phyloP scores from a whole-genome alignment of 371 early-diverging fungal genomes.

The Mortierella sp. region DNA sequence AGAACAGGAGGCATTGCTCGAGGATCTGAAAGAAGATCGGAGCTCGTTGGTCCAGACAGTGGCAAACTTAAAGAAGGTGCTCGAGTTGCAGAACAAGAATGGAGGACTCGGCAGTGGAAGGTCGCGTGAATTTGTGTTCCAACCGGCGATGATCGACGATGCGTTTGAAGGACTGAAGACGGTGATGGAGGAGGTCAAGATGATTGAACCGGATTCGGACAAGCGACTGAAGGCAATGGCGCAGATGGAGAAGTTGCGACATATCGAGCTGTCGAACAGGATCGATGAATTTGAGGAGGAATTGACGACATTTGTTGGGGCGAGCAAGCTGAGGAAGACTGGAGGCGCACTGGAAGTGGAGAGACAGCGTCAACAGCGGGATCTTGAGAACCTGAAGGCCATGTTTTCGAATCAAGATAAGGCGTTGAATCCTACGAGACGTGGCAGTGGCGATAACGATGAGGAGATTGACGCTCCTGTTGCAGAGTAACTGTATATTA shows the following conservation, averaged over 20 bases:
- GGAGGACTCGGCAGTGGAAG: slow-evolving; percentile 22
- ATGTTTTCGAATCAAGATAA: slow-evolving; percentile 54
- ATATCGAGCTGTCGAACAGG: slow-evolving; percentile 70
- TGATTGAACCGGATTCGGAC: slow-evolving; percentile 74
- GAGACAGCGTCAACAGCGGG: slow-evolving; percentile 68
- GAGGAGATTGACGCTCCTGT: not conserved
- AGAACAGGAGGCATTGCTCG: slow-evolving; percentile 74
- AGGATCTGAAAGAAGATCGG: slow-evolving; percentile 76
- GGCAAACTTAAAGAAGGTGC: slow-evolving; percentile 67
- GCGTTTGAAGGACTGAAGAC: slow-evolving; percentile 66
- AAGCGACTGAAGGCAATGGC: slow-evolving; percentile 77
- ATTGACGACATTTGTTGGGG: slow-evolving; percentile 71
- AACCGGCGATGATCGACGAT: slow-evolving; percentile 70
- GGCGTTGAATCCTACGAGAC: not conserved
- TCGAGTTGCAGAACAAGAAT: slow-evolving; percentile 64
- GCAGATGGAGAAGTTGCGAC: slow-evolving; percentile 72
- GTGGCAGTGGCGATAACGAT: not conserved
- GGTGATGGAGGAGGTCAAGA: slow-evolving; percentile 75
- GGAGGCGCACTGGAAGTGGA: slow-evolving; percentile 80
- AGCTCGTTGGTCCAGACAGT: slow-evolving; percentile 66
- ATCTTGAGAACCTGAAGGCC: slow-evolving; percentile 68
- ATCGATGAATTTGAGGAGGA: slow-evolving; percentile 82
- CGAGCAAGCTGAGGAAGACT: slow-evolving; percentile 71
- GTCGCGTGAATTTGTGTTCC: slow-evolving; percentile 56
- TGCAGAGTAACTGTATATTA: too few relatives aligned